Evolutionary conservation across 1,284 basidiomycete species (phyloP), one percentile per base, ranked within the genome.

Genomic region (Malassezia nana): DNA sequence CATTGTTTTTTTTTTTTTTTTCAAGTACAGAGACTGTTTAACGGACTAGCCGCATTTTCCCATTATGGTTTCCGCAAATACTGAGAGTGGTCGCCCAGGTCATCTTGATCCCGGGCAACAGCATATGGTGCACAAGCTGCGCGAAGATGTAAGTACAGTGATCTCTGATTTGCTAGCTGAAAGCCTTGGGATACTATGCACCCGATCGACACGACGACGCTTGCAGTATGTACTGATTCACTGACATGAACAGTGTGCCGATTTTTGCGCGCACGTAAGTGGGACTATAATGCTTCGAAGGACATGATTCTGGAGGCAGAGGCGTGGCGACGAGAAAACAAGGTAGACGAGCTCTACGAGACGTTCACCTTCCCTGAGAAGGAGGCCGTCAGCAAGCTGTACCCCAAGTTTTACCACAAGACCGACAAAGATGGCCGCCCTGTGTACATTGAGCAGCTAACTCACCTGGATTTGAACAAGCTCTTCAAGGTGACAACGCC

Each of bases 361-460:
- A 84, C 83, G 69, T 96, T 95, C 75, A 82, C 87, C 60, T 96
- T 91, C 76, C 82, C 81, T 58, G 92, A 96, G 77, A 85, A 84
- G 73, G 77, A 77, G 40, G 79, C 83, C 65, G 89, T 96, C 12
- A 83, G 89, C 79, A 84, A 89, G 77, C 88, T 87, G 72, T 96
- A 95, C 75, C 91, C 92, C 1, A 88, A 94, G 72, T 96, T 82
- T 77, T 77, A 96, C 76, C 92, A 95, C 79, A 92, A 91, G 79
- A 86, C 80, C 62, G 92, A 98, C 81, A 89, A 86, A 78, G 90
- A 95, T 59, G 92, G 94, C 18, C 85, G 91, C 55, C 94, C 94
- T 2, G 76, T 98, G 64, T 98, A 96, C 80, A 83, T 98, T 68
- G 90, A 96, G 75, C 85, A 84, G 50, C 83, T 98, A 48, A 90